Percentiles rank a stretch among this genome's conserved stretches.
Conservation (phyloP, 306 rosid species). For the Quercus gilva region DNA sequence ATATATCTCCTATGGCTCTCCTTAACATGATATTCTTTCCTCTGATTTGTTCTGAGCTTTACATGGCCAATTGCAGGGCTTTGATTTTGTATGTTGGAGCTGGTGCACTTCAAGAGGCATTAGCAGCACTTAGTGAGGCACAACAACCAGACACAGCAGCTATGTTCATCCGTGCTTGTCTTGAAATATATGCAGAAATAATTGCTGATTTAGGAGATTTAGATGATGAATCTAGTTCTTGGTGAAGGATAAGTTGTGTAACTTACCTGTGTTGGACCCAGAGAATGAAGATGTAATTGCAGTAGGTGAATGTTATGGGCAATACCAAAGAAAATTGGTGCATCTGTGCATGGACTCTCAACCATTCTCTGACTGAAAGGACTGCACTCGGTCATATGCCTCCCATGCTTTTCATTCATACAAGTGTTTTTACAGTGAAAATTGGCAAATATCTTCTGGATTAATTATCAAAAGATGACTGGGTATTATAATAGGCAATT, state of each 20-base stretch:
- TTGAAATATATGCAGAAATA: slow-evolving; percentile 67
- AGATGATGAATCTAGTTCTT: slow-evolving; percentile 52
- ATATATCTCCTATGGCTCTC: slow-evolving; percentile 14
- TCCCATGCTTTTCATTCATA: slow-evolving; percentile 10
- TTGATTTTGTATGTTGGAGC: slow-evolving; percentile 87
- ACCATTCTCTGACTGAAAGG: slow-evolving; percentile 59
- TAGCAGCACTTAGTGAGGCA: slow-evolving; percentile 89
- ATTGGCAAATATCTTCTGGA: slow-evolving; percentile 5
- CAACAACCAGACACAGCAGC: slow-evolving; percentile 92
- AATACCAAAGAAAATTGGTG: slow-evolving; percentile 78
- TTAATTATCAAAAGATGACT: slow-evolving; percentile 2
- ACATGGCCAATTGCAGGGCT: slow-evolving; percentile 60
- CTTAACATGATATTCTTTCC: slow-evolving; percentile 7
- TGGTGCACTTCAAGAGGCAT: slow-evolving; percentile 90
- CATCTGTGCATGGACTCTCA: slow-evolving; percentile 93
- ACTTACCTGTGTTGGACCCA: slow-evolving; percentile 71
- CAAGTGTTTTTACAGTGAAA: neutral
- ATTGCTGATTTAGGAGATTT: slow-evolving; percentile 43
- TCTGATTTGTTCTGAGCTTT: slow-evolving; percentile 25
- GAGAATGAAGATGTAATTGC: slow-evolving; percentile 75
- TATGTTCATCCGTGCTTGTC: slow-evolving; percentile 91
- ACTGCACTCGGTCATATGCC: neutral
- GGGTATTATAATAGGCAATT: slow-evolving; percentile 4
- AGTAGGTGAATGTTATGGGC: slow-evolving; percentile 72
- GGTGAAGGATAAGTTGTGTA: slow-evolving; percentile 34